These are phyloP conservation scores for Cantharellus anzutake DNA, from an alignment of 768 basidiomycete genomes.

Conservation along the genomic window DNA sequence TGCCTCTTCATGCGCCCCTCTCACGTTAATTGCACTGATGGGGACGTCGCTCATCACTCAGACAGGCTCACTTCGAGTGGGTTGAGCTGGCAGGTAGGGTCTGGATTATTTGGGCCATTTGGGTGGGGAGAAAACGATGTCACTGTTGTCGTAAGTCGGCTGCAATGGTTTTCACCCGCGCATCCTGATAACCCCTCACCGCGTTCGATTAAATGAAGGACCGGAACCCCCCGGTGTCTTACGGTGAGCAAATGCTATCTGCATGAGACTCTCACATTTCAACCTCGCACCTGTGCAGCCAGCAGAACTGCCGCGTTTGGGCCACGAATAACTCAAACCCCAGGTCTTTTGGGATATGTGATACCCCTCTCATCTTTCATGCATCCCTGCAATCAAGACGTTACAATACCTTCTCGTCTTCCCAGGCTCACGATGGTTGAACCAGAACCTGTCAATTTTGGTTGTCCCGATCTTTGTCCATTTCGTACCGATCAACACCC, in stretches of 20 bases:
- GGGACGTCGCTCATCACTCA: no score
- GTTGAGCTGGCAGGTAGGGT: background rate
- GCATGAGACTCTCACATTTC: background rate
- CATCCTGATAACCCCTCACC: background rate
- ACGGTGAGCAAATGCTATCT: slow-evolving; percentile 13
- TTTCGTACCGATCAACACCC: slow-evolving; percentile 32
- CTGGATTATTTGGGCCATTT: background rate
- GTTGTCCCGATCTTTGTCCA: slow-evolving; percentile 51
- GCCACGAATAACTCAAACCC: slow-evolving; percentile 28
- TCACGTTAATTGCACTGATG: no score
- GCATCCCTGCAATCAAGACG: slow-evolving; percentile 22
- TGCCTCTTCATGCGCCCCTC: no score
- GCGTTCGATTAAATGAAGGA: background rate
- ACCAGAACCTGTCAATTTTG: slow-evolving; percentile 24
- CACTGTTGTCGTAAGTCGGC: slow-evolving; percentile 6
- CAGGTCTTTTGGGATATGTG: slow-evolving; percentile 41
- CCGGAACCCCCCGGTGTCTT: slow-evolving; percentile 18
- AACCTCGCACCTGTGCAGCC: slow-evolving; percentile 10
- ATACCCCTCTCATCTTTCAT: slow-evolving; percentile 53
- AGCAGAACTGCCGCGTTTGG: slow-evolving; percentile 66
- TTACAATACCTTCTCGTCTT: slow-evolving; percentile 12
- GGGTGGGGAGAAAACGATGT: slow-evolving; percentile 3
- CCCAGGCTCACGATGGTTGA: background rate
- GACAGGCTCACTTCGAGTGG: no score
- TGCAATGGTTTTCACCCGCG: background rate